A percentile compares a stretch with the other conserved stretches of the same genome.
Evolutionary conservation across 2,329 filamentous ascomycete species (phyloP).

Genomic region (Fusarium proliferatum): DNA sequence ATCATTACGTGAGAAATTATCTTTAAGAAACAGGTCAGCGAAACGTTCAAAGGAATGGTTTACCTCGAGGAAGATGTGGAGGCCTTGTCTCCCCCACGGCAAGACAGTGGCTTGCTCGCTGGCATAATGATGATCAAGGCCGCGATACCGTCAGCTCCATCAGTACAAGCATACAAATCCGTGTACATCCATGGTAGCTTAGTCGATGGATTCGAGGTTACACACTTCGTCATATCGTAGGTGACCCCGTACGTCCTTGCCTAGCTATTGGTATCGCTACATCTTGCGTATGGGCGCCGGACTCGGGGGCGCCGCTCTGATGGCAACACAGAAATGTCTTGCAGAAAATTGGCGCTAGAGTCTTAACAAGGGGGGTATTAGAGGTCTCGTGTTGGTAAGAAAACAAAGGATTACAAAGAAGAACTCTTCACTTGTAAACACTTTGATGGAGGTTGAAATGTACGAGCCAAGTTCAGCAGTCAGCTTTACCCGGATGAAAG

Average conservation of each 20-base stretch:
- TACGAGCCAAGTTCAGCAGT: neutral
- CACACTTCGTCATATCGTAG: constrained; percentile 30
- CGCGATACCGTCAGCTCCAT: constrained; percentile 28
- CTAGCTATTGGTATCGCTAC: constrained; percentile 14
- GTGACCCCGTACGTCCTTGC: constrained; percentile 3
- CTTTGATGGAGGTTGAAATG: neutral
- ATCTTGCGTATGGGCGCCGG: constrained; percentile 3
- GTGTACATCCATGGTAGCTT: constrained; percentile 30
- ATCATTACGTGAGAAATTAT: constrained; percentile 38
- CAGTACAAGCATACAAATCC: constrained; percentile 2
- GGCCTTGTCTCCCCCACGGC: constrained; percentile 14
- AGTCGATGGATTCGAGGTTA: constrained; percentile 23
- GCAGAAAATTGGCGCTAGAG: neutral
- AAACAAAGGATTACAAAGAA: neutral
- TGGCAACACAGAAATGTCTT: neutral
- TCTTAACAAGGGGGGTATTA: neutral
- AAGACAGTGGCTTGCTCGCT: constrained; percentile 36
- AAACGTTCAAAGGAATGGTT: neutral
- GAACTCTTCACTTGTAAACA: neutral
- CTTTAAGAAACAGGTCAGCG: constrained; percentile 13
- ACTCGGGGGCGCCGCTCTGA: constrained; percentile 16
- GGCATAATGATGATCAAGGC: constrained; percentile 9
- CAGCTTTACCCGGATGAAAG: neutral
- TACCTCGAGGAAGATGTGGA: neutral
- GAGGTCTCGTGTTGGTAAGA: neutral